Base-by-base conservation (phyloP, 2,329 filamentous ascomycete species). In the Penicillium sp. region DNA sequence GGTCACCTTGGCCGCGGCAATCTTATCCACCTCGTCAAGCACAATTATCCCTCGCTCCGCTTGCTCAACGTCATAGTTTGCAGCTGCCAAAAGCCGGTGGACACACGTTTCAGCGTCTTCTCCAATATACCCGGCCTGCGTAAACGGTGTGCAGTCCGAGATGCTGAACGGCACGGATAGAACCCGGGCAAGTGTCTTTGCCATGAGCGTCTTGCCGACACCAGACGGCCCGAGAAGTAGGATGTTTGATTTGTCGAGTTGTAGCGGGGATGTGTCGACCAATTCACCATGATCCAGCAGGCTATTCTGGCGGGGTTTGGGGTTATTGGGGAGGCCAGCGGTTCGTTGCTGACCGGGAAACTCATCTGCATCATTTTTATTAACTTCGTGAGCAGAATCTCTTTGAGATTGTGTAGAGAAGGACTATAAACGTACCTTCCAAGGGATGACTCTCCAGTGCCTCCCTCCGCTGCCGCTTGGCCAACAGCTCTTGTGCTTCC, bases 101-200 rank as follows among this genome's bases (percentile, higher is more conserved):
- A 99, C 92, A 69, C 94, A 97, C 0, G 91, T 89, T 73, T 99
- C 95, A n/a, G 94, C 94, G 73, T 99, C 95, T 72, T 98, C 94
- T 34, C 95, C 95, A 67, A 99, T 97, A 70, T 99, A 99, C 28
- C 95, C 94, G 4, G 94, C 94, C 78, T 97, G 94, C 0, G 94
- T 98, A 64, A 98, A 92, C 5, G 93, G 91, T 53, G 95, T 97
- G 76, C 94, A 98, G 76, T 98, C 94, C 62, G 91, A 94, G 76
- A 96, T 96, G 63, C 91, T 92, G 71, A 97, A 96, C 0, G 95
- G 95, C 0, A 98, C 92, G 61, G 95, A 94, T n/a, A 99, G 85
- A 54, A 95, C 89, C 70, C 92, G 89, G 67, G 94, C 95, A 41
- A 98, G 80, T 0, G 94, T 98, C 76, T 93, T 96, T 55, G 68